Evolutionary conservation across 495 filamentous ascomycete species (phyloP).

Genomic region (Thermothielavioides terrestris): DNA sequence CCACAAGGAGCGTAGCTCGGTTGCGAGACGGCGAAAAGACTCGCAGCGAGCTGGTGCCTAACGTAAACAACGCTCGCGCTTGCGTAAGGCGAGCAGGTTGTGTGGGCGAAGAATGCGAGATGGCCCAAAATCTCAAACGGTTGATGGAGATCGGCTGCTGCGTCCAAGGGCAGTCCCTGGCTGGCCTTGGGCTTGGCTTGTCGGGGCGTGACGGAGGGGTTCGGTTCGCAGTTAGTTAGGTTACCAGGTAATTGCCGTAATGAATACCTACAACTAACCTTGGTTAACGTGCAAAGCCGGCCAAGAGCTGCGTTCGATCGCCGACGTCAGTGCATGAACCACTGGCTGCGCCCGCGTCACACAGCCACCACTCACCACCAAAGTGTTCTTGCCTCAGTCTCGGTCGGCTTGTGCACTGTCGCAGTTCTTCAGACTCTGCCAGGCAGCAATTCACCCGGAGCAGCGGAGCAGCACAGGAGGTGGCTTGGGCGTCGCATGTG

Average conservation of each 20-base stretch:
- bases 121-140: conserved; percentile 21
- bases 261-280: too few species aligned
- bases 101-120: conserved; percentile 5
- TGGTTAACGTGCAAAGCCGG: conserved; percentile 10
- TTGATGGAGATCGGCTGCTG: conserved; percentile 16
- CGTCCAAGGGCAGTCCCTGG: conserved; percentile 13
- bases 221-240: background rate
- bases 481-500: conserved; percentile 15
- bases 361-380: background rate
- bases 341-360: too few species aligned
- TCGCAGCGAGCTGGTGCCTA: background rate
- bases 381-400: background rate
- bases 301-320: conserved; percentile 8
- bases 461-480: conserved; percentile 14
- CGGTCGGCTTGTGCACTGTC: conserved; percentile 3
- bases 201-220: background rate
- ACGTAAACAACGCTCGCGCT: conserved; percentile 1
- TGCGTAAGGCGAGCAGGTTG: background rate
- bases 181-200: conserved; percentile 6
- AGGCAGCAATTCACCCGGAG: conserved; percentile 16
- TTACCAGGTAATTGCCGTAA: too few species aligned
- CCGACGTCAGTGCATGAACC: conserved; percentile 40
- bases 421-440: background rate
- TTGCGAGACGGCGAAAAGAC: background rate
- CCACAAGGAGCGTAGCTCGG: background rate